Base-by-base conservation (phyloP, 2,329 filamentous ascomycete species). In the Botryosphaeria dothidea region DNA sequence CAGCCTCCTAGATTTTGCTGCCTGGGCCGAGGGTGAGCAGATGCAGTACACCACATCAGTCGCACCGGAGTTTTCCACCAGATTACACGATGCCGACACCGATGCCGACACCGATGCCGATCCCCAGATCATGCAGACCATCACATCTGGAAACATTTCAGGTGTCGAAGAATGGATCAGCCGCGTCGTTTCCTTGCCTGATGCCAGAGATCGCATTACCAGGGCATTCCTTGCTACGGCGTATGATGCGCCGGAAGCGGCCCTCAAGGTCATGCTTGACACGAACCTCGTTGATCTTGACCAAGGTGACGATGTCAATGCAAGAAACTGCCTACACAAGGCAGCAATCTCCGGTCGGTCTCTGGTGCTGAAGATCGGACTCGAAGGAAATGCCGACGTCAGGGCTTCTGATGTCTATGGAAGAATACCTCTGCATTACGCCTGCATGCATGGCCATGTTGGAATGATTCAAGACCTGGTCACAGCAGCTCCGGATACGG, bases 271-370 rank as follows among this genome's bases (percentile, higher is more conserved):
- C 5, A 85, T 99, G 27, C 82, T 97, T 27, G 88, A 91, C 56
- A 97, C 93, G 2, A 87, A 88, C 0, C 81, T 95, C 25, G 92
- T 99, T 36, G 90, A 98, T 75, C 85, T 97, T n/a, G 89, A 92
- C 72, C 95, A 93, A 0, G 92, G 96, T 71, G 95, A 99, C 75
- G 93, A 97, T 72, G 98, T 99, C 77, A 99, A 98, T 72, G 94
- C 97, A 80, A 87, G 95, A 45, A 99, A 97, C 72, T 97, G 93
- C 73, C 83, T 99, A 52, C 95, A 99, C 72, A 95, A 98, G 79
- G 92, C 95, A n/a, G 90, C 93, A 0, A 97, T 98, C 61, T 96
- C 96, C 67, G 93, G 93, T 21, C 93, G 93, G 72, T 80, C 86
- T 9, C 89, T 91, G 70, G 91, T 97, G 31, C 82, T 98, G 66